phyloP scores from a whole-genome alignment of 331 rosid species.

The Prunus yedoensis region DNA sequence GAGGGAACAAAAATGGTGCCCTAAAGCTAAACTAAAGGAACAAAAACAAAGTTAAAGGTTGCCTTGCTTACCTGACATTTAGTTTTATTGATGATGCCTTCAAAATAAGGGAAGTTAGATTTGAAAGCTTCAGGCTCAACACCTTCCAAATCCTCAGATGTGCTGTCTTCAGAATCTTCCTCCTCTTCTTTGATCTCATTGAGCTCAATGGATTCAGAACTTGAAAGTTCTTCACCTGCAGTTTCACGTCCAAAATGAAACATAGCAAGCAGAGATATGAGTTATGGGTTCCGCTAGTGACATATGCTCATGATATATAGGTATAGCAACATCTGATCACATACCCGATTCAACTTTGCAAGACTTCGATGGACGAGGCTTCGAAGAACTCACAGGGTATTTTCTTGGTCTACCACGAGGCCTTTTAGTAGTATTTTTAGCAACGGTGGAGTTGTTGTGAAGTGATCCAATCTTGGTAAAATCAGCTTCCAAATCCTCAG shows the following conservation, averaged over 20 bases:
- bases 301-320: too few species aligned
- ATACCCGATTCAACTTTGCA: too few species aligned
- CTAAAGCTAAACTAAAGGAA: neutral
- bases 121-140: slow-evolving; percentile 2
- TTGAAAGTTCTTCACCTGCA: neutral
- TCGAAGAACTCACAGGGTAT: too few species aligned
- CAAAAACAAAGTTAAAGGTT: neutral
- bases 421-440: neutral
- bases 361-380: too few species aligned
- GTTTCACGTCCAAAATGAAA: neutral
- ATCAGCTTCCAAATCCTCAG: neutral
- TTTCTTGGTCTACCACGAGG: neutral
- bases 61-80: neutral
- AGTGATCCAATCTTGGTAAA: neutral
- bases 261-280: neutral
- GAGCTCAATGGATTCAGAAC: neutral
- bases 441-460: neutral
- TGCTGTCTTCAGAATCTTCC: neutral
- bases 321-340: too few species aligned
- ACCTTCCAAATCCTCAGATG: neutral
- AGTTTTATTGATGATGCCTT: neutral
- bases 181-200: neutral
- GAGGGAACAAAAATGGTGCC: neutral
- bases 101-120: slow-evolving; percentile 19
- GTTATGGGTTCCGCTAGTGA: too few species aligned